A percentile compares a stretch with the other conserved stretches of the same genome.
phyloP scores from a whole-genome alignment of 2,329 filamentous ascomycete species.

The Aspergillus sp. region DNA sequence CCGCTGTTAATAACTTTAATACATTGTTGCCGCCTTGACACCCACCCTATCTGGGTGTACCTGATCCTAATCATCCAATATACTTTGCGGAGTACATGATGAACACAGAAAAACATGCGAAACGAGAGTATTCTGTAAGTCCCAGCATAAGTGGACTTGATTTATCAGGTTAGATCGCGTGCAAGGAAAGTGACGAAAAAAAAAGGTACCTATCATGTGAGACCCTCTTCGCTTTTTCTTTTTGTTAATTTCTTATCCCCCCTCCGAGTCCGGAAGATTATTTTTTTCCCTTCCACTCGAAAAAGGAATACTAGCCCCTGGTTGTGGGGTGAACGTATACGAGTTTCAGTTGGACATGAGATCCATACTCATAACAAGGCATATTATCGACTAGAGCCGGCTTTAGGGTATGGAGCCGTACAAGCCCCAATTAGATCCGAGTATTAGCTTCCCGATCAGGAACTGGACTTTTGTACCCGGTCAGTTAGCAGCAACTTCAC shows the following conservation, averaged over 20 bases:
- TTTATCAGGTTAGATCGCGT: not conserved
- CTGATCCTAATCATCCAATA: not conserved
- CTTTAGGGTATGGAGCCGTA: not conserved
- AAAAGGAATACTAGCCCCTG: not conserved
- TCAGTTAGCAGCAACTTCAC: not conserved
- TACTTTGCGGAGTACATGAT: not conserved
- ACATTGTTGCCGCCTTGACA: not conserved
- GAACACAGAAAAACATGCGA: not conserved
- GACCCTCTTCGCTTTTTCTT: not conserved
- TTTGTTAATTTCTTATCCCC: not conserved
- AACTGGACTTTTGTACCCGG: conserved; percentile 5
- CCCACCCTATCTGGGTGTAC: not conserved
- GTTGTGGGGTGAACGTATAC: not conserved
- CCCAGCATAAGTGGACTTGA: too few relatives aligned
- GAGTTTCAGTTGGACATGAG: not conserved
- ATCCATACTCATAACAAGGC: not conserved
- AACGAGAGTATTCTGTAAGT: too few relatives aligned
- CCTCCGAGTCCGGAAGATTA: not conserved
- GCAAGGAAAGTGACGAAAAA: not conserved
- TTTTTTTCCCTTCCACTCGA: not conserved
- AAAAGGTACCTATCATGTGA: not conserved
- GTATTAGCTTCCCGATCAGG: conserved; percentile 1
- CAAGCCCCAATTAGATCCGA: conserved; percentile 4
- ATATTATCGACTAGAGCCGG: not conserved
- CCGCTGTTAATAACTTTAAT: conserved; percentile 10